Evolutionary conservation across 2,329 filamentous ascomycete species (phyloP).

Genomic region (Hypoxylon sp.): DNA sequence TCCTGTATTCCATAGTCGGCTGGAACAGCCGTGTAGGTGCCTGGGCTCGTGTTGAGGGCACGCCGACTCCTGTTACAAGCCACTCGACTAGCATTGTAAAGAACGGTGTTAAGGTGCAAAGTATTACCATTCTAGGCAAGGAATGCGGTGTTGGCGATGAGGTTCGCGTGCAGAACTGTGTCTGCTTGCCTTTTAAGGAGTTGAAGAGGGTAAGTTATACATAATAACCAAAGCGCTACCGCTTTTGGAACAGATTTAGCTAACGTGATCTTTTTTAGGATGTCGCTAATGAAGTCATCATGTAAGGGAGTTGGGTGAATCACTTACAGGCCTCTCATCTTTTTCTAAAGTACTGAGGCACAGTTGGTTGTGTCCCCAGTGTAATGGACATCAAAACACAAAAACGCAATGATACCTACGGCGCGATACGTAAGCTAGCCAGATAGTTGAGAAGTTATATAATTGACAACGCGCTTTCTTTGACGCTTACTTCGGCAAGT

Average conservation of each 20-base stretch:
- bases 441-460: conserved; percentile 34
- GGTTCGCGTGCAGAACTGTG: conserved; percentile 95
- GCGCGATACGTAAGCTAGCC: conserved; percentile 26
- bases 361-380: conserved; percentile 28
- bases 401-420: conserved; percentile 37
- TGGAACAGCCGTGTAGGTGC: conserved; percentile 96
- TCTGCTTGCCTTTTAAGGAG: conserved; percentile 98
- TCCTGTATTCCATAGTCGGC: conserved; percentile 95
- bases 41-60: conserved; percentile 98
- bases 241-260: conserved; percentile 35
- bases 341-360: conserved; percentile 20
- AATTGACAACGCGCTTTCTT: conserved; percentile 30
- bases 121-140: conserved; percentile 96
- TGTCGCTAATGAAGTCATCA: conserved; percentile 89
- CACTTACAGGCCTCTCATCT: conserved; percentile 36
- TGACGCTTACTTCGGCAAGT: not conserved
- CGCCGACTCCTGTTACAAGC: conserved; percentile 86
- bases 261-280: conserved; percentile 71
- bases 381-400: conserved; percentile 39
- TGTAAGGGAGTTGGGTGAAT: conserved; percentile 69
- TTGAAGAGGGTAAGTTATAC: conserved; percentile 83
- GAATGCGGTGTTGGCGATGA: conserved; percentile 95
- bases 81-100: conserved; percentile 96
- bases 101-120: conserved; percentile 98
- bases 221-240: not conserved